Evolutionary conservation across 2,329 filamentous ascomycete genomes (phyloP), one percentile per base, ranked within the genome.

Genomic region (Hypocrella siamensis): DNA sequence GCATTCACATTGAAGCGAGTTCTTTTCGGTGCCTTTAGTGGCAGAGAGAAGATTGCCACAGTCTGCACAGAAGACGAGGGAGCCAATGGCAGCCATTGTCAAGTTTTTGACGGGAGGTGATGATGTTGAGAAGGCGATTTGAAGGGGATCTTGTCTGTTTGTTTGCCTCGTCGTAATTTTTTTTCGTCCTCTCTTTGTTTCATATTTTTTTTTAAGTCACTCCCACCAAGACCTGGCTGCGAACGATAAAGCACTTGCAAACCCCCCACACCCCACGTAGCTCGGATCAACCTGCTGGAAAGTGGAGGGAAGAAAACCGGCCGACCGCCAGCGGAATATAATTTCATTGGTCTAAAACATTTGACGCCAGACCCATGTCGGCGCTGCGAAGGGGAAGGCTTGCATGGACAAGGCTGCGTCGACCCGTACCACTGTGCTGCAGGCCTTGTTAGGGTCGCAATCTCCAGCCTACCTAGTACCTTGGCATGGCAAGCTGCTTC

Each of bases 41-140:
- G 78, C 70, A 32, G 90, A 84, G 26, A 96, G 64, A 4, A 94
- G 67, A 52, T 93, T 93, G 38, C 88, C 88, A 54, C 88, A 96
- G 52, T 86, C 82, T 33, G 70, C 82, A 62, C 88, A 96, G 56
- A 96, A 96, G 22, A 93, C 77, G 26, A 96, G 66, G 32, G 85
- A 88, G 34, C 85, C 88, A 42, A 94, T 85, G 14, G 82, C 76
- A 41, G 86, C 75, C 88, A 94, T 94, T 36, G 42, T 40, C 26
- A 33, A 28, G 31, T 28, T 35, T 38, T 6, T 16, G 19, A 7
- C 22, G n/a, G n/a, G n/a, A n/a, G n/a, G n/a, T n/a, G n/a, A n/a
- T n/a, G 21, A 18, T 18, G 11, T 25, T 3, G 12, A 25, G 21
- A 22, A 22, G n/a, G n/a, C n/a, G n/a, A n/a, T n/a, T 11, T 24